Evolutionary conservation across 345 rosid genomes (phyloP).

Genomic region (Gossypium arboreum): DNA sequence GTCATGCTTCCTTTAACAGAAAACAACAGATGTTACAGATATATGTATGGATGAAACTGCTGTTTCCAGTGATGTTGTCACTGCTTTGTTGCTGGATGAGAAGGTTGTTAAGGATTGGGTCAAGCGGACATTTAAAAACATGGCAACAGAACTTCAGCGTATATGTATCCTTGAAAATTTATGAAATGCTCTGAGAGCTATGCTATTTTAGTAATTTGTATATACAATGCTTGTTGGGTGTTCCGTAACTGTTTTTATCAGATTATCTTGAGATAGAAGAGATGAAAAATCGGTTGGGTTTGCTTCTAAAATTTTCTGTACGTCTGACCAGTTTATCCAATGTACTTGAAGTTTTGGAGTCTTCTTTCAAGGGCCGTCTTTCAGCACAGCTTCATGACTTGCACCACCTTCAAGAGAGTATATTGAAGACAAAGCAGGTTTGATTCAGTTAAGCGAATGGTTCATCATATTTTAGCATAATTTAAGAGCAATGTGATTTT

Average conservation of each 20-base stretch:
- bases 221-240: neutral
- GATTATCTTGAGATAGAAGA: slow-evolving; percentile 60
- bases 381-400: slow-evolving; percentile 72
- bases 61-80: slow-evolving; percentile 90
- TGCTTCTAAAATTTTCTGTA: slow-evolving; percentile 54
- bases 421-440: slow-evolving; percentile 91
- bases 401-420: slow-evolving; percentile 69
- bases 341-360: slow-evolving; percentile 83
- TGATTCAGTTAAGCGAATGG: neutral
- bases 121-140: slow-evolving; percentile 65
- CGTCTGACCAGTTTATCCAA: slow-evolving; percentile 59
- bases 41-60: slow-evolving; percentile 99
- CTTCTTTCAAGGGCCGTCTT: slow-evolving; percentile 71
- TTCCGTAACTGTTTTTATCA: slow-evolving; percentile 44
- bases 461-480: neutral
- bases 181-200: slow-evolving; percentile 19
- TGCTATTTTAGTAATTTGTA: neutral
- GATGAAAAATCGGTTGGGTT: slow-evolving; percentile 48
- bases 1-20: slow-evolving; percentile 43
- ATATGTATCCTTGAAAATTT: slow-evolving; percentile 73
- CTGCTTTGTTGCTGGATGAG: slow-evolving; percentile 97
- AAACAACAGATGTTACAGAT: slow-evolving; percentile 75
- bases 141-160: slow-evolving; percentile 49
- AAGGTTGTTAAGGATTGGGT: slow-evolving; percentile 99
- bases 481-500: neutral